Percentiles rank a stretch among this genome's conserved stretches.
Evolutionary conservation across 306 rosid genomes (phyloP).

Genomic region (Ormosia emarginata): DNA sequence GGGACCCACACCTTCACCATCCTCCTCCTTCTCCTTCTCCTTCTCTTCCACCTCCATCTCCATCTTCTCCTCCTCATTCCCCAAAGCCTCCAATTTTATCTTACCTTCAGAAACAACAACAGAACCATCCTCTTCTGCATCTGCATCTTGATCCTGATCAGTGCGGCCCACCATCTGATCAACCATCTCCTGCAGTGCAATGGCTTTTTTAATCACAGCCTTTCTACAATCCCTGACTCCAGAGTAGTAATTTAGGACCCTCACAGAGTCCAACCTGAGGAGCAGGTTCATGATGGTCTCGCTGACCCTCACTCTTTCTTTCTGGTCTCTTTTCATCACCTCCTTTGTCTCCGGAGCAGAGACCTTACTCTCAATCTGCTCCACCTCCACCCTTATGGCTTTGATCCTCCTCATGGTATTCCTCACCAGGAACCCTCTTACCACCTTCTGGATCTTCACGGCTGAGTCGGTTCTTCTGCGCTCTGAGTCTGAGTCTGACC

Average conservation of each 20-base stretch:
- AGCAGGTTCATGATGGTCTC: conserved; percentile 72
- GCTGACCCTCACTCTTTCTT: conserved; percentile 50
- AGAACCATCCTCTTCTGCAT: no score
- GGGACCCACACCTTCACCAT: no score
- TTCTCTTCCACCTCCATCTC: no score
- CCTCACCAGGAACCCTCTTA: conserved; percentile 62
- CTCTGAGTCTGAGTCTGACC: conserved; percentile 4
- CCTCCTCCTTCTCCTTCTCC: no score
- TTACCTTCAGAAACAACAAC: no score
- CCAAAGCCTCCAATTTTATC: no score
- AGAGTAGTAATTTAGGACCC: conserved; percentile 31
- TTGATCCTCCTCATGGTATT: conserved; percentile 52
- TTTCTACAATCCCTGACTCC: conserved; percentile 63
- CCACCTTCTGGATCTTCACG: conserved; percentile 52
- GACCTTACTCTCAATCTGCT: conserved; percentile 35
- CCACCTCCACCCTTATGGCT: conserved; percentile 40
- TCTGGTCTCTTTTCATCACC: conserved; percentile 34
- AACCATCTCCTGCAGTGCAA: conserved; percentile 57
- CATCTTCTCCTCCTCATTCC: no score
- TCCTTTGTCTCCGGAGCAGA: conserved; percentile 20
- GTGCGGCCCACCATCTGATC: conserved; percentile 35
- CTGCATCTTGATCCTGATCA: neutral
- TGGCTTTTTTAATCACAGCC: conserved; percentile 53
- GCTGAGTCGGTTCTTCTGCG: conserved; percentile 31
- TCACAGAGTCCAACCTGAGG: conserved; percentile 58